Base-by-base conservation (phyloP, 2,329 filamentous ascomycete species). In the Aureobasidium sp. region DNA sequence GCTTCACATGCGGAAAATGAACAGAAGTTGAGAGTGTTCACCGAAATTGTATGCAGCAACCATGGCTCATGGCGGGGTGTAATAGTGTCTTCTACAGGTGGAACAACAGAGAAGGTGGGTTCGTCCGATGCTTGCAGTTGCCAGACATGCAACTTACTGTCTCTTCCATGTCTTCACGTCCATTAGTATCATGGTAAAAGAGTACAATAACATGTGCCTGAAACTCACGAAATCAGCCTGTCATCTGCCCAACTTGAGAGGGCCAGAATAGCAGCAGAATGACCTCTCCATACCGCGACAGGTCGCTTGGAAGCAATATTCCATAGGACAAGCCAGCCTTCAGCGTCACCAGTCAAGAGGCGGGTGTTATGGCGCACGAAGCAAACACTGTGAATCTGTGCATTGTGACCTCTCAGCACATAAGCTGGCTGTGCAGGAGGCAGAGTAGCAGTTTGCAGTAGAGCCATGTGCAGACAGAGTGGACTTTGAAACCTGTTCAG, bases 1-100 rank as follows among this genome's bases (percentile, higher is more conserved):
- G 27, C 55, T 29, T 59, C 34, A 70, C 87, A 87, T 64, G 82
- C 80, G 2, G 88, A 82, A 72, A 96, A 96, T 1, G 88, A 83
- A 72, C 94, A 99, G 72, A 97, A 99, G 71, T 97, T 99, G 77
- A 97, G 84, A 1, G 93, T 91, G 70, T 97, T 97, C 47, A 97
- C 91, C 5, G 89, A 81, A 5, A 99, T 77, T 4, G 89, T 83
- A 74, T 96, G 84, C 26, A 96, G 74, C n/a, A 97, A 78, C 91
- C 90, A 96, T 34, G 94, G 94, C 68, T 87, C 82, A 20, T 81
- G 83, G 34, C 71, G 66, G 77, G 82, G 55, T 73, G 73, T 50
- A 73, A 75, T 32, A 72, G 73, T 1, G 72, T 77, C 51, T 64
- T 95, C 90, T 36, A 93, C 82, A 0, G 93, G 93, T 13, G 95